phyloP scores from a whole-genome alignment of 1,139 yeast species.

The Saccharomyces hybrid region DNA sequence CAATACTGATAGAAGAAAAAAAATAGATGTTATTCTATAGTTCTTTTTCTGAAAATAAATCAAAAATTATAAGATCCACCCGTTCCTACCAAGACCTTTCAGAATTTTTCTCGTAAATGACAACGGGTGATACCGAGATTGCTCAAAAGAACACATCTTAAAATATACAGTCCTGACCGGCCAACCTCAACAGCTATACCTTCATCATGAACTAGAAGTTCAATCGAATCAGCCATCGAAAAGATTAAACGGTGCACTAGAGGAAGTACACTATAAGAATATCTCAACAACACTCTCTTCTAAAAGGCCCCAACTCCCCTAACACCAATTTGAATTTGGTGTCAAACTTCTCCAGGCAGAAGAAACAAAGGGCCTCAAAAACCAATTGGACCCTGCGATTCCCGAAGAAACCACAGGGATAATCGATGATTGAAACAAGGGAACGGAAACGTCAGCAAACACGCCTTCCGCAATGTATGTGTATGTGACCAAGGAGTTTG shows the following conservation, averaged over 20 bases:
- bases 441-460: slow-evolving; percentile 36
- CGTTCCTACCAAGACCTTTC: slow-evolving; percentile 39
- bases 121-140: background rate
- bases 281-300: background rate
- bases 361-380: slow-evolving; percentile 30
- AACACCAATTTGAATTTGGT: slow-evolving; percentile 34
- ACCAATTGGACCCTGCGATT: slow-evolving; percentile 4
- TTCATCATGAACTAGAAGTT: background rate
- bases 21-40: slow-evolving; percentile 6
- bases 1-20: slow-evolving; percentile 7
- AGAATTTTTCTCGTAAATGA: slow-evolving; percentile 10
- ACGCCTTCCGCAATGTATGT: slow-evolving; percentile 52
- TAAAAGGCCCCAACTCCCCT: slow-evolving; percentile 26
- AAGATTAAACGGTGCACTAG: background rate
- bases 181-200: slow-evolving; percentile 6
- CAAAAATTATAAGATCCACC: slow-evolving; percentile 89
- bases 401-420: slow-evolving; percentile 4
- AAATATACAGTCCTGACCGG: slow-evolving; percentile 2
- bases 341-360: slow-evolving; percentile 35
- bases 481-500: slow-evolving; percentile 28
- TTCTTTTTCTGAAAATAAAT: slow-evolving; percentile 35
- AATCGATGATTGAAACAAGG: slow-evolving; percentile 18
- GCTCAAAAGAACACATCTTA: slow-evolving; percentile 5
- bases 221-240: background rate
- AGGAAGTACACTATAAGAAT: background rate